Percentiles rank a stretch among this genome's conserved stretches.
Conservation (phyloP, 1,284 basidiomycete species). For the Cystobasidiaceae sp. region DNA sequence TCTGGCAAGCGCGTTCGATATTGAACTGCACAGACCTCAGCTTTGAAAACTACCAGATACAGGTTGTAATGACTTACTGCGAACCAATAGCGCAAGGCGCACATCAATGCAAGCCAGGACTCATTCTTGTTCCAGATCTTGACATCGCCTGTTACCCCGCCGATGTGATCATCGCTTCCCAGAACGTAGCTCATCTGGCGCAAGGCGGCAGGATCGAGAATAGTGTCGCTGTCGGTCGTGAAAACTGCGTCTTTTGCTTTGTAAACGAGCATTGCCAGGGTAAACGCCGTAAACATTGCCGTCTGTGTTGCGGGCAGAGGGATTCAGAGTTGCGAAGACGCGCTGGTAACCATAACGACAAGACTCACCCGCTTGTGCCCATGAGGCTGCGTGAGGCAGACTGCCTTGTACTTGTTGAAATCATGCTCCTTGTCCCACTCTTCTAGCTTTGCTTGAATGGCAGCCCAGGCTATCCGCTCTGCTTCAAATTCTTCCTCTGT, state of each 20-base stretch:
- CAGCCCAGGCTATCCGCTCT: not conserved
- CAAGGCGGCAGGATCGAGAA: conserved; percentile 1
- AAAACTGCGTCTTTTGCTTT: conserved; percentile 7
- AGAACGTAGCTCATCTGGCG: conserved; percentile 8
- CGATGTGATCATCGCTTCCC: not conserved
- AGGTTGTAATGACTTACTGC: not conserved
- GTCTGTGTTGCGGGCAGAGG: not conserved
- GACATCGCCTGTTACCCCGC: conserved; percentile 5
- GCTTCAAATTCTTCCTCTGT: conserved; percentile 7
- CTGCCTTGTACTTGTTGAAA: conserved; percentile 14
- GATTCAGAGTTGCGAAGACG: not conserved
- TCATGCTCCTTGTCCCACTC: conserved; percentile 8
- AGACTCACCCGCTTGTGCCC: conserved; percentile 1
- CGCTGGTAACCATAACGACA: not conserved
- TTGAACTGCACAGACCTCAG: not conserved
- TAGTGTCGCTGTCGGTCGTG: conserved; percentile 3
- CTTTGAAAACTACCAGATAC: not conserved
- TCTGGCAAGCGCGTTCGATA: conserved; percentile 9
- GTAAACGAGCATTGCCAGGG: conserved; percentile 6
- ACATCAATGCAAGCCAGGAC: conserved; percentile 4
- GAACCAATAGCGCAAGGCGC: conserved; percentile 6
- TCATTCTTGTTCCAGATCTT: conserved; percentile 15
- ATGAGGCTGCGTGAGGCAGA: conserved; percentile 8
- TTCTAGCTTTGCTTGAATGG: not conserved
- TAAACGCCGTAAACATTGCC: conserved; percentile 10